Conservation (phyloP, 352 stramenopile genomes). For the Phytophthora parvispora region DNA sequence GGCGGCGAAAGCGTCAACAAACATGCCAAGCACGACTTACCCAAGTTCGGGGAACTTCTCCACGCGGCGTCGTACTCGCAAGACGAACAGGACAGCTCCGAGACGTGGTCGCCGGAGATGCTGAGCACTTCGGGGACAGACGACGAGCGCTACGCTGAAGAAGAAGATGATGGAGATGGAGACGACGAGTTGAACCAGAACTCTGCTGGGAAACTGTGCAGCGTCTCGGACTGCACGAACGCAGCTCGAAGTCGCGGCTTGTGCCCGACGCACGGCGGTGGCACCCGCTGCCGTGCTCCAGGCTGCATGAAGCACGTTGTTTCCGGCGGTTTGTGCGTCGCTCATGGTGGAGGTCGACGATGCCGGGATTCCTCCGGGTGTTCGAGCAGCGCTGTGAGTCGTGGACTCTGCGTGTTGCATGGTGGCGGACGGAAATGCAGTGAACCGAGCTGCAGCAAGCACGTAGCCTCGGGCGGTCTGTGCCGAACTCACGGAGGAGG, state of each 20-base stretch:
- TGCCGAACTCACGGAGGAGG: conserved; percentile 86
- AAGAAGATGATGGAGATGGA: conserved; percentile 16
- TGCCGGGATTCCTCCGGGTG: conserved; percentile 54
- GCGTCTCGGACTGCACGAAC: conserved; percentile 42
- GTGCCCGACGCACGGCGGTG: conserved; percentile 67
- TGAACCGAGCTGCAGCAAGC: conserved; percentile 72
- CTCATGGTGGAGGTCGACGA: conserved; percentile 68
- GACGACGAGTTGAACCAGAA: conserved; percentile 7
- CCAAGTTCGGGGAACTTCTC: conserved; percentile 34
- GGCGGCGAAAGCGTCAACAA: background rate
- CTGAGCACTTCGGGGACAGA: conserved; percentile 39
- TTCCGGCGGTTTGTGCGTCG: conserved; percentile 69
- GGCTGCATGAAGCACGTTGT: conserved; percentile 79
- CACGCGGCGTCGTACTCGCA: conserved; percentile 26
- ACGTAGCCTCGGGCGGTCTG: conserved; percentile 81
- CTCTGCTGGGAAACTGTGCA: conserved; percentile 10
- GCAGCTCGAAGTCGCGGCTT: conserved; percentile 65
- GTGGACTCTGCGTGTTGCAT: conserved; percentile 74
- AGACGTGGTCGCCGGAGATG: conserved; percentile 18
- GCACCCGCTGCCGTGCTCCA: conserved; percentile 58
- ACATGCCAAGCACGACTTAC: conserved; percentile 11
- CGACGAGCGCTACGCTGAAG: conserved; percentile 15
- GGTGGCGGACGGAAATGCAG: conserved; percentile 82
- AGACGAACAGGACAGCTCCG: conserved; percentile 3
- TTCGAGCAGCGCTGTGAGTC: conserved; percentile 59